A percentile compares a stretch with the other conserved stretches of the same genome.
Evolutionary conservation across 1,284 basidiomycete species (phyloP).

Genomic region (Apiotrichum akiyoshidainum): DNA sequence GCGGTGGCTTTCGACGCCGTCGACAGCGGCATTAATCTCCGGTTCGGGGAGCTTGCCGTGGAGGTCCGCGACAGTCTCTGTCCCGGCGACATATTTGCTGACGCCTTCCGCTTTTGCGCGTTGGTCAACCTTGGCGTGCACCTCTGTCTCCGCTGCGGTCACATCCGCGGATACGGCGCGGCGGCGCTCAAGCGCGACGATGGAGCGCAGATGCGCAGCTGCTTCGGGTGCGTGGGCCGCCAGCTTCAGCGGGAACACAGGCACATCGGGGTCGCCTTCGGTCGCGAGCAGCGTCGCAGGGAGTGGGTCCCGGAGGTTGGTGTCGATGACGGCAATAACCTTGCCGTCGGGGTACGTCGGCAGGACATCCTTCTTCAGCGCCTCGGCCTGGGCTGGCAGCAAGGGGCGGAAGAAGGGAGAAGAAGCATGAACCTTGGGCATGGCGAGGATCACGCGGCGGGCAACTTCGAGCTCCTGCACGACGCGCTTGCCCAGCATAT

Average conservation of each 20-base stretch:
- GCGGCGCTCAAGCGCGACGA: not conserved
- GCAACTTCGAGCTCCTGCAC: conserved; percentile 23
- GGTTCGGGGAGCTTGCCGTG: not conserved
- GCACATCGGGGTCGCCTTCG: not conserved
- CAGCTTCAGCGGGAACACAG: conserved; percentile 4
- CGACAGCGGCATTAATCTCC: not conserved
- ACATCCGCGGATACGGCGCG: not conserved
- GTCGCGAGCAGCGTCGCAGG: not conserved
- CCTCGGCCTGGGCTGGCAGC: not conserved
- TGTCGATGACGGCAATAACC: conserved; percentile 9
- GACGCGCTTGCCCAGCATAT: conserved; percentile 18
- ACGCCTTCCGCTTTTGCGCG: not conserved
- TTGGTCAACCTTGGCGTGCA: not conserved
- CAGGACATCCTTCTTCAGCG: not conserved
- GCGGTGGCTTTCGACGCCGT: not conserved
- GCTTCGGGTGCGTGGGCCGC: not conserved
- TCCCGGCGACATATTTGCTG: not conserved
- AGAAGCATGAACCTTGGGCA: too few species aligned
- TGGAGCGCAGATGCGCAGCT: not conserved
- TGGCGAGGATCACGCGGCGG: not conserved
- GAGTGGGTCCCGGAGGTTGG: not conserved
- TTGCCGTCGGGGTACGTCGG: not conserved
- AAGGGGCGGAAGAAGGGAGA: conserved; percentile 4
- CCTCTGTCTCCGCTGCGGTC: not conserved
- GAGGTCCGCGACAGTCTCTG: not conserved